Evolutionary conservation across 176 grass and related monocot species (phyloP).

Genomic region (Triticum timopheevii): DNA sequence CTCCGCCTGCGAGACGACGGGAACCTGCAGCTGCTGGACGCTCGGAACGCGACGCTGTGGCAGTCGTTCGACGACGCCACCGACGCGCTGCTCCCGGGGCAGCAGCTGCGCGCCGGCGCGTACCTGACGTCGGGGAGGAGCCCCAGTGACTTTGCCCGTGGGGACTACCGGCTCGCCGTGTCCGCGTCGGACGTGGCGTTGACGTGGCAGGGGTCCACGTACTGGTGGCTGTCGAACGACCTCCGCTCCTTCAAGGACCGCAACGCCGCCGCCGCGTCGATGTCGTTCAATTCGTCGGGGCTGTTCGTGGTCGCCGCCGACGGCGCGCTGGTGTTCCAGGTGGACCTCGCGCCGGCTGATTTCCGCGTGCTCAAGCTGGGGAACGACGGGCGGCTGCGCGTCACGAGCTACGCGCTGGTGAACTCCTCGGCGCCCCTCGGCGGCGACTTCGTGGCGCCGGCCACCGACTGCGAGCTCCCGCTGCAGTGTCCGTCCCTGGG

Average conservation of each 20-base stretch:
- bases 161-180: conserved; percentile 49
- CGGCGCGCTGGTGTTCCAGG: conserved; percentile 35
- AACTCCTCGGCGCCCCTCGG: conserved; percentile 53
- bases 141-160: conserved; percentile 28
- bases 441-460: conserved; percentile 56
- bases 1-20: conserved; percentile 66
- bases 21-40: conserved; percentile 68
- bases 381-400: conserved; percentile 44
- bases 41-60: conserved; percentile 68
- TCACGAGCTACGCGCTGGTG: conserved; percentile 48
- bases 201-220: conserved; percentile 57
- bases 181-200: conserved; percentile 34
- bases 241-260: conserved; percentile 46
- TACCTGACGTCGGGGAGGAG: conserved; percentile 36
- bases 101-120: conserved; percentile 47
- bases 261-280: conserved; percentile 37
- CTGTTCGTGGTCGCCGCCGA: conserved; percentile 43
- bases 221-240: conserved; percentile 78
- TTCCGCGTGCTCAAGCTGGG: conserved; percentile 66
- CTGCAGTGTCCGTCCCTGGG: conserved; percentile 48
- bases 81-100: conserved; percentile 62
- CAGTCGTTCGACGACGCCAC: conserved; percentile 72
- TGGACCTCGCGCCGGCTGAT: conserved; percentile 25
- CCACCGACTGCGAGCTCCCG: conserved; percentile 61
- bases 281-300: conserved; percentile 66